Conservation (phyloP, 345 rosid genomes). For the Citrus sinensis region DVS_A1.0 CM039165.1:27265501-27266000, state of each 20-base stretch:
- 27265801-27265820: slow-evolving; percentile 59
- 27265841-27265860: slow-evolving; percentile 57
- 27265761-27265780: slow-evolving; percentile 63
- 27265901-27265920: slow-evolving; percentile 66
- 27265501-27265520: slow-evolving; percentile 62
- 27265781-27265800: slow-evolving; percentile 57
- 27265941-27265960: slow-evolving; percentile 72
- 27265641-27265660: slow-evolving; percentile 41
- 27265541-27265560: slow-evolving; percentile 73
- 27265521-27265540: slow-evolving; percentile 72
- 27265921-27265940: slow-evolving; percentile 60
- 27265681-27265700: slow-evolving; percentile 62
- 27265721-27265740: slow-evolving; percentile 36
- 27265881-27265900: slow-evolving; percentile 50
- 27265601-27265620: no score
- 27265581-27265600: no score
- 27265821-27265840: slow-evolving; percentile 63
- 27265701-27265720: slow-evolving; percentile 70
- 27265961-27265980: slow-evolving; percentile 48
- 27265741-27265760: slow-evolving; percentile 68
- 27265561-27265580: no score
- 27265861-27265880: slow-evolving; percentile 39
- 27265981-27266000: slow-evolving; percentile 77
- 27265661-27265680: slow-evolving; percentile 64
- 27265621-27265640: no score